These are phyloP conservation scores for Acanthamoeba castellanii DNA, from an alignment of 208 protist species.

Conservation along the genomic window DNA sequence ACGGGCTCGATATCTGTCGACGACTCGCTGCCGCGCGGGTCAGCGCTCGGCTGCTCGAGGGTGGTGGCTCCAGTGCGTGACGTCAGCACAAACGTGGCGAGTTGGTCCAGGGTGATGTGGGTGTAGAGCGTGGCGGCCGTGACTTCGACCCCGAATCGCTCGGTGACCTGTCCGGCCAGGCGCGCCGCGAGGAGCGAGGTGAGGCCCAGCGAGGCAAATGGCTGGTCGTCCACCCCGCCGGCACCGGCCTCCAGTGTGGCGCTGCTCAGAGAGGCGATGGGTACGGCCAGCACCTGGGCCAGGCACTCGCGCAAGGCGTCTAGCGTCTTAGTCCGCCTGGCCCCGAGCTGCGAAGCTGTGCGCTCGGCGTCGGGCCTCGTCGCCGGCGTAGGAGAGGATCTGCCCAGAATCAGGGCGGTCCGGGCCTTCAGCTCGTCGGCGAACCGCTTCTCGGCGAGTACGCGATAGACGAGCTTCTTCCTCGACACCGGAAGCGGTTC, in stretches of 20 bases:
- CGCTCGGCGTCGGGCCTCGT: too few relatives aligned
- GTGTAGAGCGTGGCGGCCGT: conserved; percentile 54
- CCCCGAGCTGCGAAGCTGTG: too few relatives aligned
- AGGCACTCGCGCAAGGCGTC: conserved; percentile 28
- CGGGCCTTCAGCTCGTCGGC: conserved; percentile 11
- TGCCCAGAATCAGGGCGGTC: background rate
- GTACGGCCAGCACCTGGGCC: conserved; percentile 34
- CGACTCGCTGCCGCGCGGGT: too few relatives aligned
- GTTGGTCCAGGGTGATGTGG: background rate
- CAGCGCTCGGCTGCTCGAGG: too few relatives aligned
- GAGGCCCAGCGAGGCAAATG: conserved; percentile 40
- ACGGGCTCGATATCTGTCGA: conserved; percentile 23
- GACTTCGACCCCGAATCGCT: background rate
- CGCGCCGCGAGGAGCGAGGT: conserved; percentile 41
- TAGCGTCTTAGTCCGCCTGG: background rate
- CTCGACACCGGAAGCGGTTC: conserved; percentile 35
- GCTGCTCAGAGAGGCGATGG: background rate
- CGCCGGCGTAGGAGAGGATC: background rate
- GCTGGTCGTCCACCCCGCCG: background rate
- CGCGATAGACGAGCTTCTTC: conserved; percentile 51
- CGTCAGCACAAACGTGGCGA: background rate
- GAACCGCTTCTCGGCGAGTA: conserved; percentile 59
- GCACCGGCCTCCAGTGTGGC: background rate
- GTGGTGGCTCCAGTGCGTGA: too few relatives aligned
- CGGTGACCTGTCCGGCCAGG: background rate